Conservation (phyloP, 1,284 basidiomycete species). For the Ustilago sp. region DNA sequence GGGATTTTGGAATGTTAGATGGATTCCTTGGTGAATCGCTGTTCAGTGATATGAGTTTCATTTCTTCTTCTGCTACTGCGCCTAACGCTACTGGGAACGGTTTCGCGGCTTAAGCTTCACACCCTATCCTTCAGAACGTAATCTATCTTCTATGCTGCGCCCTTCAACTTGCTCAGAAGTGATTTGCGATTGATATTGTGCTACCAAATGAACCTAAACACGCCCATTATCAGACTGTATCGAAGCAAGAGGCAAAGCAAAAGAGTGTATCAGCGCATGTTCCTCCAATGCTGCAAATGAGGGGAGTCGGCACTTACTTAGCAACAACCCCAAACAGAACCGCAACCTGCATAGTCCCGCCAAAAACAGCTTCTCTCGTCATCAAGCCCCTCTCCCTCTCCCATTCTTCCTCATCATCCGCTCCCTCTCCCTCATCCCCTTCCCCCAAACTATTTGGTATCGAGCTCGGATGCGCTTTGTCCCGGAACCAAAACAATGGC, state of each 20-base stretch:
- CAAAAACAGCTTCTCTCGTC: constrained; percentile 28
- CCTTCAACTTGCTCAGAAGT: neutral
- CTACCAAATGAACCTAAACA: constrained; percentile 48
- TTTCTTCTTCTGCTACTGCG: constrained; percentile 23
- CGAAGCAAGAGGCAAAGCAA: neutral
- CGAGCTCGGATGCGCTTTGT: constrained; percentile 26
- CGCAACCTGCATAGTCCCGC: constrained; percentile 43
- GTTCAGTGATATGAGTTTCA: constrained; percentile 55
- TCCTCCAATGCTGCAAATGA: neutral
- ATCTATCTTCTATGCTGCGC: neutral
- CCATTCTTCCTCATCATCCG: constrained; percentile 30
- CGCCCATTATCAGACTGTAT: constrained; percentile 31
- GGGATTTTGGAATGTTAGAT: constrained; percentile 51
- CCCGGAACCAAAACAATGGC: constrained; percentile 43
- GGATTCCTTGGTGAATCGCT: constrained; percentile 44
- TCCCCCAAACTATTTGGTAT: neutral
- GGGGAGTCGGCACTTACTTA: constrained; percentile 25
- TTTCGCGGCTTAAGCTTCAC: neutral
- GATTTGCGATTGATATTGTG: neutral
- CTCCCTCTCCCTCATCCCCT: neutral
- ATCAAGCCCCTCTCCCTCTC: constrained; percentile 5
- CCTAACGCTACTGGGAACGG: constrained; percentile 4
- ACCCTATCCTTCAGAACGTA: neutral
- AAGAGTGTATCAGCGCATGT: neutral
- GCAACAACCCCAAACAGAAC: constrained; percentile 38